Conservation (phyloP, 495 filamentous ascomycete species). For the Lindgomyces ingoldianus region DNA sequence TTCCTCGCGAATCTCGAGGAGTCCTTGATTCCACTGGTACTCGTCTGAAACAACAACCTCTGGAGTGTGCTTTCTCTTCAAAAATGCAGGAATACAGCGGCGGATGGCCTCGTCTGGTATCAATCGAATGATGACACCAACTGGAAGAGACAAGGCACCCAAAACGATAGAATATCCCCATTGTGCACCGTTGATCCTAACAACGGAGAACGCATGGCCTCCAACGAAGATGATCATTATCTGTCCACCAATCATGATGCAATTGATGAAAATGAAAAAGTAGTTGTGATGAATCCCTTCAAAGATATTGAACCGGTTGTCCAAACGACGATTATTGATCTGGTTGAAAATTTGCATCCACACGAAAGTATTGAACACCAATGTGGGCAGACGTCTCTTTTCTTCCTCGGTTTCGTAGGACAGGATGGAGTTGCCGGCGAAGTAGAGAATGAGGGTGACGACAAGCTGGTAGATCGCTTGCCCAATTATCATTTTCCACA, state of each 20-base stretch:
- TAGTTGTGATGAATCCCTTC: constrained; percentile 76
- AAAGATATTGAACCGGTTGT: constrained; percentile 89
- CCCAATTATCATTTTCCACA: constrained; percentile 95
- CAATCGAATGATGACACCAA: constrained; percentile 70
- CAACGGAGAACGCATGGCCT: constrained; percentile 67
- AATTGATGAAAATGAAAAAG: constrained; percentile 81
- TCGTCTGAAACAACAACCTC: constrained; percentile 68
- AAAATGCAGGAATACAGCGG: constrained; percentile 53
- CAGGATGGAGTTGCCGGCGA: constrained; percentile 66
- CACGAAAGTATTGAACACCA: constrained; percentile 89
- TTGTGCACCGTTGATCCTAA: constrained; percentile 61
- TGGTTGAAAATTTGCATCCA: constrained; percentile 97
- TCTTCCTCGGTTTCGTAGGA: constrained; percentile 51
- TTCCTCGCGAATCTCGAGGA: constrained; percentile 46
- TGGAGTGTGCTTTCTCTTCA: constrained; percentile 44
- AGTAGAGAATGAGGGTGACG: constrained; percentile 77
- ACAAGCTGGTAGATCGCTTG: constrained; percentile 80
- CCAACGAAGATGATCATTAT: constrained; percentile 77
- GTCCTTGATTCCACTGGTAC: constrained; percentile 56
- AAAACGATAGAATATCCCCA: constrained; percentile 76
- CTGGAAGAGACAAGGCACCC: constrained; percentile 68
- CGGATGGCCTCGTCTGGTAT: constrained; percentile 69
- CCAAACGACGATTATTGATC: constrained; percentile 80
- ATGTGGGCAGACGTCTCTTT: constrained; percentile 58
- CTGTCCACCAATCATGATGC: constrained; percentile 82